Percentiles rank a stretch among this genome's conserved stretches.
Conservation (phyloP, 345 rosid species). For the Brassica nigra region DNA sequence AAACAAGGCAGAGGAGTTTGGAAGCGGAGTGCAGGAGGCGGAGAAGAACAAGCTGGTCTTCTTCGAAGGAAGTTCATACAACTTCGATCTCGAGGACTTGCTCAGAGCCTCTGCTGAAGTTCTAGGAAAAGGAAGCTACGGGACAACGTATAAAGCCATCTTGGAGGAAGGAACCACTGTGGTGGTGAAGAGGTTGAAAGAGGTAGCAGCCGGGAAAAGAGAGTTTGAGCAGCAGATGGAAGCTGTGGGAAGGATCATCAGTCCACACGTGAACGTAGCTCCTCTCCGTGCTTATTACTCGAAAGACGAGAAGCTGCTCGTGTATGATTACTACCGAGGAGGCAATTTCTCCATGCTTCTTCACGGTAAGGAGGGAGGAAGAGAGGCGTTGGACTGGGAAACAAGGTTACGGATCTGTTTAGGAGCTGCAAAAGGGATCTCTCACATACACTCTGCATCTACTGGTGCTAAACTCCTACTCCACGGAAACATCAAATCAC, state of each 20-base stretch:
- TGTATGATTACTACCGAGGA: constrained; percentile 64
- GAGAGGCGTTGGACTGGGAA: constrained; percentile 67
- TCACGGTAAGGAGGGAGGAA: constrained; percentile 70
- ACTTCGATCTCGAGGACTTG: constrained; percentile 86
- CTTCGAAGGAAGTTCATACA: constrained; percentile 78
- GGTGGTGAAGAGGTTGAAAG: constrained; percentile 88
- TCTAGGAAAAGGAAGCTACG: constrained; percentile 90
- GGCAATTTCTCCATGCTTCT: constrained; percentile 69
- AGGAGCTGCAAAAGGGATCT: constrained; percentile 72
- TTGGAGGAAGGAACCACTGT: constrained; percentile 86
- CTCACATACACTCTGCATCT: constrained; percentile 67
- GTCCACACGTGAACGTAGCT: constrained; percentile 70
- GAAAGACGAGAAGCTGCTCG: constrained; percentile 93
- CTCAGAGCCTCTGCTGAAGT: constrained; percentile 97
- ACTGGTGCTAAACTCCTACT: constrained; percentile 59
- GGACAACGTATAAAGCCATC: constrained; percentile 90
- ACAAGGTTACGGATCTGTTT: constrained; percentile 69
- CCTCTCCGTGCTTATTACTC: constrained; percentile 96
- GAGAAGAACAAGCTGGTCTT: constrained; percentile 97
- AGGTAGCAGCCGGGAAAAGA: constrained; percentile 70
- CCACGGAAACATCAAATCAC: constrained; percentile 83
- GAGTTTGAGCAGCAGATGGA: constrained; percentile 98
- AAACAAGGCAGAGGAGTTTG: constrained; percentile 79
- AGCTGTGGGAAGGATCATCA: constrained; percentile 62
- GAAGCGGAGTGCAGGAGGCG: constrained; percentile 89